Evolutionary conservation across 768 basidiomycete species (phyloP).

Genomic region (Hericium coralloides): DNA sequence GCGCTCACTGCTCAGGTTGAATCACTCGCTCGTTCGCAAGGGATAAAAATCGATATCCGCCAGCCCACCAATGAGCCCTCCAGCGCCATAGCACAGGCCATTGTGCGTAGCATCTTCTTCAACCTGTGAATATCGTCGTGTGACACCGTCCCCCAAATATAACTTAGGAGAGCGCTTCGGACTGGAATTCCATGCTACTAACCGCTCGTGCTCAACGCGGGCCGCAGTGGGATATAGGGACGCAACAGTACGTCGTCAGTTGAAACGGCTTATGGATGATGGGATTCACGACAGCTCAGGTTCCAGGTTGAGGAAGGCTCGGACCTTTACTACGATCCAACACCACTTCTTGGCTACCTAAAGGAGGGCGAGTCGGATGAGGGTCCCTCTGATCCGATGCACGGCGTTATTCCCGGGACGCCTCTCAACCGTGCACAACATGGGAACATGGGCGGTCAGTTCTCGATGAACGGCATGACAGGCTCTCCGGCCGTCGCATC

Average conservation of each 20-base stretch:
- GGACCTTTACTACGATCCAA: slow-evolving; percentile 65
- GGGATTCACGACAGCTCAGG: slow-evolving; percentile 26
- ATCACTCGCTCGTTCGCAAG: slow-evolving; percentile 38
- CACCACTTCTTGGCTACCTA: slow-evolving; percentile 22
- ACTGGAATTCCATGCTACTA: slow-evolving; percentile 77
- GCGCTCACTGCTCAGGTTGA: slow-evolving; percentile 56
- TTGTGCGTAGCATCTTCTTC: slow-evolving; percentile 37
- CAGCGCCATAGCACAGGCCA: slow-evolving; percentile 45
- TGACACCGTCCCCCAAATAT: neutral
- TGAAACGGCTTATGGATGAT: neutral
- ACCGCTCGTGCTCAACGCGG: slow-evolving; percentile 76
- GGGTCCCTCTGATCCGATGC: slow-evolving; percentile 1
- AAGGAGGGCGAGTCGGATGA: slow-evolving; percentile 16
- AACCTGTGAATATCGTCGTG: neutral
- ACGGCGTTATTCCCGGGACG: slow-evolving; percentile 3
- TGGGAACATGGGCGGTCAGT: slow-evolving; percentile 7
- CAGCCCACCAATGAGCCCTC: slow-evolving; percentile 52
- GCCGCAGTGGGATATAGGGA: slow-evolving; percentile 83
- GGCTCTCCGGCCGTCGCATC: slow-evolving; percentile 11
- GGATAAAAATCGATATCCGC: slow-evolving; percentile 44
- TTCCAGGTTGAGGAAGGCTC: slow-evolving; percentile 72
- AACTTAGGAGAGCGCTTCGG: slow-evolving; percentile 70
- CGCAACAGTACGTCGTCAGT: slow-evolving; percentile 57
- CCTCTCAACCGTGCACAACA: slow-evolving; percentile 12
- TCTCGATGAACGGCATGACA: slow-evolving; percentile 12